These are phyloP conservation scores for Cylindrotheca fusiformis DNA, from an alignment of 108 stramenopile genomes.

Conservation along the genomic window DNA sequence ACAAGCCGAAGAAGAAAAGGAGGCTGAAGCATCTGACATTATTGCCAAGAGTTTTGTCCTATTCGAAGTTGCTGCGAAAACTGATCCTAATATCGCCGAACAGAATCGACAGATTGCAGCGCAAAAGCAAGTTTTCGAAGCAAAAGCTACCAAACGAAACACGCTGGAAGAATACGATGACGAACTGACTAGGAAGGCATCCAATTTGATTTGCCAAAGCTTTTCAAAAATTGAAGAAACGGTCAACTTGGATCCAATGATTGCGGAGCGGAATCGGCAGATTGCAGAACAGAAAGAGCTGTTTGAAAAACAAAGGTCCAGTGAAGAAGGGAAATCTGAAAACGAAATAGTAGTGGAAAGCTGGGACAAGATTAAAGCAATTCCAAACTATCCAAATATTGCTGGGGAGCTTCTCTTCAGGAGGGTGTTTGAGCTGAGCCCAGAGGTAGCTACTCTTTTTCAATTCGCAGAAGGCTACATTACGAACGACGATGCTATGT, in stretches of 20 bases:
- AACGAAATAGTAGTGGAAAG: conserved; percentile 5
- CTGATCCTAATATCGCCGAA: neutral
- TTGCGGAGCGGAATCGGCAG: neutral
- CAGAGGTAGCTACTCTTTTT: conserved; percentile 5
- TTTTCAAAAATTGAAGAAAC: neutral
- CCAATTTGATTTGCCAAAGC: neutral
- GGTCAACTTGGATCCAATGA: neutral
- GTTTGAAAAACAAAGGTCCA: neutral
- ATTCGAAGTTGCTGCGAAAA: neutral
- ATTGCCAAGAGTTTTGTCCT: neutral
- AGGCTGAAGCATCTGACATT: neutral
- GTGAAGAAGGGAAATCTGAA: neutral
- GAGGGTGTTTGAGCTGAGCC: conserved; percentile 18
- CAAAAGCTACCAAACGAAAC: no score
- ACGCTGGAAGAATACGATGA: no score
- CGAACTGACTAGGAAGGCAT: no score
- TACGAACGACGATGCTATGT: conserved; percentile 17
- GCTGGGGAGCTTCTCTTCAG: conserved; percentile 36
- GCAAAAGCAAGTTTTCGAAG: neutral
- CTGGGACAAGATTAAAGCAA: conserved; percentile 22
- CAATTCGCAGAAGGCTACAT: conserved; percentile 14
- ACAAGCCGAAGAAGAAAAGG: neutral
- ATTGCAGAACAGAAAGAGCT: neutral
- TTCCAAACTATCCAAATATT: conserved; percentile 31
- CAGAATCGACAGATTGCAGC: neutral